A percentile compares a stretch with the other conserved stretches of the same genome.
phyloP scores from a whole-genome alignment of 1,284 basidiomycete genomes.

The Thecaphora frezii region DNA sequence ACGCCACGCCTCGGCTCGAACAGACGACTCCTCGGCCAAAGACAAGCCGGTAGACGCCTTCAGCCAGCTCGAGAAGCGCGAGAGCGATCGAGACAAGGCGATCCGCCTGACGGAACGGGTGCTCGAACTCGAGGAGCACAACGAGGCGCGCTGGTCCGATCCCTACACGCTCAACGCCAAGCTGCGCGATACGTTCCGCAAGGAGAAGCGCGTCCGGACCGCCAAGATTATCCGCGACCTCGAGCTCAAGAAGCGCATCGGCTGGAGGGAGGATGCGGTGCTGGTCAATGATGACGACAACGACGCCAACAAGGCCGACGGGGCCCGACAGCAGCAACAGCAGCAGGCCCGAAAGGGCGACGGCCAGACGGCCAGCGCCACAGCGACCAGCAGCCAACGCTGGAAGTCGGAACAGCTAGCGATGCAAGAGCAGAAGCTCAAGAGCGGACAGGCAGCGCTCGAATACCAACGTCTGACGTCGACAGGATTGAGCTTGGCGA shows the following conservation, averaged over 20 bases:
- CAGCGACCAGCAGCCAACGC: background rate
- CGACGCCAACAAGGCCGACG: background rate
- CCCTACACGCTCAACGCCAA: constrained; percentile 77
- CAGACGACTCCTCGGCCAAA: background rate
- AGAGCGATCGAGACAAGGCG: constrained; percentile 72
- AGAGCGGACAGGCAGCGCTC: too few relatives aligned
- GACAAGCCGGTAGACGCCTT: constrained; percentile 67
- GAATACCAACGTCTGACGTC: too few relatives aligned
- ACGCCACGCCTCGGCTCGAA: too few relatives aligned
- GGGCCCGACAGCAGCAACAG: background rate
- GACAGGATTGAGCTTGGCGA: too few relatives aligned
- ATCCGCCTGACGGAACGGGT: constrained; percentile 74
- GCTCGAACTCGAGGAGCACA: constrained; percentile 72
- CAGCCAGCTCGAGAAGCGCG: constrained; percentile 81
- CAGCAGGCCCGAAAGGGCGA: background rate
- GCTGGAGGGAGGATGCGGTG: constrained; percentile 27
- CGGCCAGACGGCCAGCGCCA: too few relatives aligned
- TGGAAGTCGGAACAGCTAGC: background rate
- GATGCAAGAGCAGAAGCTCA: background rate
- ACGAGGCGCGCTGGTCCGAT: constrained; percentile 75
- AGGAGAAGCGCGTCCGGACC: constrained; percentile 76
- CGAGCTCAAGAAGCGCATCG: constrained; percentile 65
- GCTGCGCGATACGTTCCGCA: constrained; percentile 77
- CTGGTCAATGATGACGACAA: constrained; percentile 4
- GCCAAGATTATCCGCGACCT: constrained; percentile 71